Conservation (phyloP, 208 protist species). For the Herpetomonas samuelpessoai region DNA sequence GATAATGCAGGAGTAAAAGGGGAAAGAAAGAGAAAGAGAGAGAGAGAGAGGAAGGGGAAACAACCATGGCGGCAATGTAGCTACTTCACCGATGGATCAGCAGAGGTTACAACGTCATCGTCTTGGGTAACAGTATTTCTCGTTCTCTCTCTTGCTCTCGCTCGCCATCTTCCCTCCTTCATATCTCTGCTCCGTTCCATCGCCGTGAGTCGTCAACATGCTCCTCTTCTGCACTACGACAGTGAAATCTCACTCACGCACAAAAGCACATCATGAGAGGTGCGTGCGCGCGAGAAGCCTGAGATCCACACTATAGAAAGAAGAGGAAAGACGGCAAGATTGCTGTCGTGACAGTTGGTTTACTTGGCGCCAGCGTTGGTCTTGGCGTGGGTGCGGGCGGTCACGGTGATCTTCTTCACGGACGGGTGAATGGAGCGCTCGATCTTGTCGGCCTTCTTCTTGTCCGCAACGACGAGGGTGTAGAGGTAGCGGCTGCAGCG, state of each 20-base stretch:
- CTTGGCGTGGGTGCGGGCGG: constrained; percentile 77
- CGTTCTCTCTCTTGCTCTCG: background rate
- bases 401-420: constrained; percentile 90
- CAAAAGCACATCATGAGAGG: no score
- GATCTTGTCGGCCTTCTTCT: constrained; percentile 92
- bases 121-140: constrained; percentile 1
- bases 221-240: no score
- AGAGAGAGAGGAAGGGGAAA: constrained; percentile 1
- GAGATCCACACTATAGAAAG: no score
- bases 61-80: no score
- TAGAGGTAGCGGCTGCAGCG: constrained; percentile 93
- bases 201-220: no score
- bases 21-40: constrained; percentile 18
- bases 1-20: constrained; percentile 6
- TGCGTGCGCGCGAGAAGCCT: no score
- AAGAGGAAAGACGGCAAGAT: background rate
- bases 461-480: constrained; percentile 89
- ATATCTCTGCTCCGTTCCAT: no score
- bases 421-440: constrained; percentile 88
- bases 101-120: constrained; percentile 7
- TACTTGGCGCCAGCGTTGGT: constrained; percentile 80
- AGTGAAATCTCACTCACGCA: no score
- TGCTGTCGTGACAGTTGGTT: background rate
- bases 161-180: background rate
- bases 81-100: no score